A percentile compares a stretch with the other conserved stretches of the same genome.
Conservation (phyloP, 83 land plant species). For the Picea abies region DNA sequence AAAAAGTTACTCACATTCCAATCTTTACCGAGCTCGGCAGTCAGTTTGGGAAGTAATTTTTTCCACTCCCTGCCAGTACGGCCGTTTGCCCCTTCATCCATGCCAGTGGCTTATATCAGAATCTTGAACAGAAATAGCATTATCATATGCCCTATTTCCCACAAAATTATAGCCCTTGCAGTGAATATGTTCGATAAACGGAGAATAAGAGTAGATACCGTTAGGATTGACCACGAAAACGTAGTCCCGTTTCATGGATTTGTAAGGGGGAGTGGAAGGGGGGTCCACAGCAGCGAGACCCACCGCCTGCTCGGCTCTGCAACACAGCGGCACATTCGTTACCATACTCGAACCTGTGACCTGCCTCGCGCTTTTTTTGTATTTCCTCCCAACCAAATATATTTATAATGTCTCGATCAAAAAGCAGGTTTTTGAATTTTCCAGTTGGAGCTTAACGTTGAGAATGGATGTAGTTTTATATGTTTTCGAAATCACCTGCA, state of each 20-base stretch:
- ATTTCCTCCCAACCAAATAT: too few relatives aligned
- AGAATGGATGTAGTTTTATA: too few relatives aligned
- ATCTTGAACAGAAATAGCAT: neutral
- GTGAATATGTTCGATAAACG: neutral
- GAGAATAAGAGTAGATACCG: slow-evolving; percentile 19
- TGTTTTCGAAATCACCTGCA: too few relatives aligned
- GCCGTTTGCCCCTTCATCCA: slow-evolving; percentile 78
- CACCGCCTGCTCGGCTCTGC: neutral
- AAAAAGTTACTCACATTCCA: slow-evolving; percentile 53
- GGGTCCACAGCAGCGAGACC: neutral
- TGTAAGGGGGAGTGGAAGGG: neutral
- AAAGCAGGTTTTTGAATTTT: too few relatives aligned
- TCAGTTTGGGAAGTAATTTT: slow-evolving; percentile 62
- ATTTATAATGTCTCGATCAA: too few relatives aligned
- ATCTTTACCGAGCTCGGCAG: slow-evolving; percentile 51
- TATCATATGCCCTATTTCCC: neutral
- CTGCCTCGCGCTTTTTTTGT: neutral
- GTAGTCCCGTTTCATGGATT: slow-evolving; percentile 26
- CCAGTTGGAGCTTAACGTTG: too few relatives aligned
- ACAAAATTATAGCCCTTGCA: neutral
- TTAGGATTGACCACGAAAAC: slow-evolving; percentile 44
- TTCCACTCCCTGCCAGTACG: slow-evolving; percentile 86
- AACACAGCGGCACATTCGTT: neutral
- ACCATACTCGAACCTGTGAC: slow-evolving; percentile 7
- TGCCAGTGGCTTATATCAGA: neutral